Base-by-base conservation (phyloP, 331 rosid species). In the Ulmus americana region DNA sequence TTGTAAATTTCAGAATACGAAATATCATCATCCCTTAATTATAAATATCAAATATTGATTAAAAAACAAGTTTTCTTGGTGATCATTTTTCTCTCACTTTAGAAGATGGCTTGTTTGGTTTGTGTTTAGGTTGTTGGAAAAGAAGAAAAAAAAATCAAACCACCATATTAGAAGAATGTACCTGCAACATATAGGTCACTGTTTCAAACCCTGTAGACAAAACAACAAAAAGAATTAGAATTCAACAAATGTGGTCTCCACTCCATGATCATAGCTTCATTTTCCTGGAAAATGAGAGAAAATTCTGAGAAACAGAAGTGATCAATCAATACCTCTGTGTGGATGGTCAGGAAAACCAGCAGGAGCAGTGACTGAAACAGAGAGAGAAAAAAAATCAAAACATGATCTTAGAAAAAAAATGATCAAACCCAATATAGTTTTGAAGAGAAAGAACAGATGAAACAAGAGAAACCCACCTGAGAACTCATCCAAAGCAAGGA, bases 261-360 rank as follows among this genome's bases (percentile, higher is more conserved):
- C 10, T n/a, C 49, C 63, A 6, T 39, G 35, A 28, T 47, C 16
- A 14, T 42, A 4, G 12, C 15, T 10, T 54, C n/a, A 35, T 56
- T 52, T 44, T 10, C 45, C 51, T 41, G 41, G 15, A 8, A 20
- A 16, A 54, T 40, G 46, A 13, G 8, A 63, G 39, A 65, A 0
- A 55, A 40, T 28, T 38, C 1, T 20, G 22, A 7, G 3, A 57
- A 58, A 70, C 28, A 18, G 11, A 2, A 56, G 65, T 56, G 16
- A 8, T 1, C 78, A 65, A 63, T 59, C 22, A 58, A 64, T 61
- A 84, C 96, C 96, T 82, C 97, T 85, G 44, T 92, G 97, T 65
- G 97, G 96, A 80, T 92, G 97, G 80, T 92, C 96, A 44, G 87
- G 96, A 62, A 92, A 92, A 11, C 97, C 96, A 80, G 95, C 86